These are phyloP conservation scores for Cinnamomum micranthum DNA, from an alignment of 164 flowering plant genomes.

Conservation along the genomic window DNA sequence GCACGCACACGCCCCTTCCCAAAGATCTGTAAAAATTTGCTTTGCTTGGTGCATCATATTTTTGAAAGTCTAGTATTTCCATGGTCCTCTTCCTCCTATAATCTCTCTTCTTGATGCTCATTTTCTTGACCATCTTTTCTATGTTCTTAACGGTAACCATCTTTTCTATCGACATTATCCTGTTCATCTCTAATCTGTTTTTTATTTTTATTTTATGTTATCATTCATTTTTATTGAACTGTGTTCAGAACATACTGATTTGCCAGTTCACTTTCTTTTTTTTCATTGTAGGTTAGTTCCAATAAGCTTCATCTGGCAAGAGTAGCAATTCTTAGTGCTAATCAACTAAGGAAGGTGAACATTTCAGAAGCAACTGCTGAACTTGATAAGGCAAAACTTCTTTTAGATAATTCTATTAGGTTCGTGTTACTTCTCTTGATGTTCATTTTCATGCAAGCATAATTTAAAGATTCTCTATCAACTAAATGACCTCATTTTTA, in stretches of 20 bases:
- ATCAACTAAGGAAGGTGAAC: conserved; percentile 32
- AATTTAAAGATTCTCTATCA: neutral
- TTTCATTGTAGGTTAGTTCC: conserved; percentile 47
- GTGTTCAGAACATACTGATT: neutral
- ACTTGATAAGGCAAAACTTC: conserved; percentile 56
- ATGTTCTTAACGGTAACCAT: too few species aligned
- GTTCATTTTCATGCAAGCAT: neutral
- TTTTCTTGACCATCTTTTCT: too few species aligned
- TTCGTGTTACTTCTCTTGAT: conserved; percentile 14
- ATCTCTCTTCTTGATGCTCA: too few species aligned
- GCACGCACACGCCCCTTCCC: too few species aligned
- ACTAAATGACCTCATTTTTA: neutral
- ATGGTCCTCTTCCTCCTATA: too few species aligned
- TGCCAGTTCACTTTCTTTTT: neutral
- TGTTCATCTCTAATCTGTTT: neutral
- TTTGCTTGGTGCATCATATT: too few species aligned
- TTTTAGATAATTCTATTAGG: conserved; percentile 53
- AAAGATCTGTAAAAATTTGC: too few species aligned
- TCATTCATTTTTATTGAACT: neutral
- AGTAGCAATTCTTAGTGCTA: conserved; percentile 45
- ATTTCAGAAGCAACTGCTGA: conserved; percentile 45
- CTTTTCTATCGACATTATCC: too few species aligned
- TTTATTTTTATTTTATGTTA: neutral
- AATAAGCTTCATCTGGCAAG: conserved; percentile 72
- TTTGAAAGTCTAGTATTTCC: too few species aligned